phyloP scores from a whole-genome alignment of 192 early-diverging fungal genomes.

The Globomyces pollinis-pini region DNA sequence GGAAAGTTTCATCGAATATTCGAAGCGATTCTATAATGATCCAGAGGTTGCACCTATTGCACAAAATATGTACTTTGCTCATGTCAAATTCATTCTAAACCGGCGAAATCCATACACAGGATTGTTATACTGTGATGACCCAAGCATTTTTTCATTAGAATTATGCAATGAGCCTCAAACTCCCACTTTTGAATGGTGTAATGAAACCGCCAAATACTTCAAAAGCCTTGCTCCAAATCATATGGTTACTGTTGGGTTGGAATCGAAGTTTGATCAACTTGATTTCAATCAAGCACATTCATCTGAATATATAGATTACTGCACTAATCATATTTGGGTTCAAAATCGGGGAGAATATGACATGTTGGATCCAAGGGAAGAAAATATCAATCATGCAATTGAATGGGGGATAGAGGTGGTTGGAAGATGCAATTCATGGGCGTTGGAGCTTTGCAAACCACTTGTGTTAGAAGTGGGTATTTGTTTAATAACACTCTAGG shows the following conservation, averaged over 20 bases:
- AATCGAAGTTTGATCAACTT: conserved; percentile 43
- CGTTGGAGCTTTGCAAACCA: conserved; percentile 33
- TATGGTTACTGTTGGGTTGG: conserved; percentile 53
- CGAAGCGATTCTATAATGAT: conserved; percentile 44
- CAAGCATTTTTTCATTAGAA: conserved; percentile 61
- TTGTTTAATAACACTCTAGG: conserved; percentile 35
- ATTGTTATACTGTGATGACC: conserved; percentile 43
- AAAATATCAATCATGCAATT: conserved; percentile 33
- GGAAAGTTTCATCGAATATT: conserved; percentile 33
- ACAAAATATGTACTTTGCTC: conserved; percentile 38
- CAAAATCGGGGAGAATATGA: conserved; percentile 19
- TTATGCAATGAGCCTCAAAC: conserved; percentile 64
- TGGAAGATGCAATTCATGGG: not conserved
- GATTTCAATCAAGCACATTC: conserved; percentile 48
- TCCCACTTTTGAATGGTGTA: conserved; percentile 39
- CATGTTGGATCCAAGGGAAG: conserved; percentile 30
- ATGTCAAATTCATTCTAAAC: conserved; percentile 35
- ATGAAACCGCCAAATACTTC: conserved; percentile 39
- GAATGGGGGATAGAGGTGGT: conserved; percentile 33
- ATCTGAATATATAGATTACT: conserved; percentile 37
- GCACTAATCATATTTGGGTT: conserved; percentile 39
- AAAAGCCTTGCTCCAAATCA: conserved; percentile 44
- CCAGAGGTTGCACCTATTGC: conserved; percentile 3
- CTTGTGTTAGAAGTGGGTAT: conserved; percentile 50
- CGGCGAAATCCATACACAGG: conserved; percentile 45